These are phyloP conservation scores for Mycena sanguinolenta DNA, from an alignment of 768 basidiomycete species.

Conservation along the genomic window DNA sequence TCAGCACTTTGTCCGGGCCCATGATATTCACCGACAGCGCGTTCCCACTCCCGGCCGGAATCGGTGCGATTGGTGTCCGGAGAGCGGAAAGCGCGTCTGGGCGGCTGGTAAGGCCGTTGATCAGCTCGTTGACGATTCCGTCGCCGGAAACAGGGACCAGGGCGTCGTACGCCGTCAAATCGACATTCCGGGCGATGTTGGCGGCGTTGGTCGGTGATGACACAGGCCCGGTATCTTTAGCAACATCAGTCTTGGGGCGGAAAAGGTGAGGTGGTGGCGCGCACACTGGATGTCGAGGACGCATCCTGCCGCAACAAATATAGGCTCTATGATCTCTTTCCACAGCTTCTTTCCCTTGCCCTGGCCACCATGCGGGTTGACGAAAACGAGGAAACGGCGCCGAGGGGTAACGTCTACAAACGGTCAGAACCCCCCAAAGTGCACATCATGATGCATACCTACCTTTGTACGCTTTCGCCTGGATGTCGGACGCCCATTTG, in stretches of 20 bases:
- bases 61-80: slow-evolving; percentile 76
- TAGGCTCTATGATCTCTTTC: slow-evolving; percentile 60
- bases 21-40: slow-evolving; percentile 80
- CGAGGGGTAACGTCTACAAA: slow-evolving; percentile 53
- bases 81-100: slow-evolving; percentile 71
- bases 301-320: slow-evolving; percentile 66
- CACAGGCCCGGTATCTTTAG: slow-evolving; percentile 31
- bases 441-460: background rate
- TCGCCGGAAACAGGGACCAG: slow-evolving; percentile 86
- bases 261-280: slow-evolving; percentile 35
- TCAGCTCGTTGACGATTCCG: slow-evolving; percentile 84
- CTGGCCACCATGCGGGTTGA: slow-evolving; percentile 73
- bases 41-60: slow-evolving; percentile 89
- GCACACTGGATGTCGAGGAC: slow-evolving; percentile 59
- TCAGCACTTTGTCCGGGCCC: too few relatives aligned
- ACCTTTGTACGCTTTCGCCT: slow-evolving; percentile 33
- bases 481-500: slow-evolving; percentile 31
- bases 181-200: slow-evolving; percentile 56
- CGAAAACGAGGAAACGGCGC: slow-evolving; percentile 60
- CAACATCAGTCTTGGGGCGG: background rate
- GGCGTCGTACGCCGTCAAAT: slow-evolving; percentile 69
- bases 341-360: slow-evolving; percentile 62
- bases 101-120: slow-evolving; percentile 86
- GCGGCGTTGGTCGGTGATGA: slow-evolving; percentile 58
- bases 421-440: background rate